Conservation (phyloP, 176 grass and related monocot genomes). For the Raddia distichophylla region DNA sequence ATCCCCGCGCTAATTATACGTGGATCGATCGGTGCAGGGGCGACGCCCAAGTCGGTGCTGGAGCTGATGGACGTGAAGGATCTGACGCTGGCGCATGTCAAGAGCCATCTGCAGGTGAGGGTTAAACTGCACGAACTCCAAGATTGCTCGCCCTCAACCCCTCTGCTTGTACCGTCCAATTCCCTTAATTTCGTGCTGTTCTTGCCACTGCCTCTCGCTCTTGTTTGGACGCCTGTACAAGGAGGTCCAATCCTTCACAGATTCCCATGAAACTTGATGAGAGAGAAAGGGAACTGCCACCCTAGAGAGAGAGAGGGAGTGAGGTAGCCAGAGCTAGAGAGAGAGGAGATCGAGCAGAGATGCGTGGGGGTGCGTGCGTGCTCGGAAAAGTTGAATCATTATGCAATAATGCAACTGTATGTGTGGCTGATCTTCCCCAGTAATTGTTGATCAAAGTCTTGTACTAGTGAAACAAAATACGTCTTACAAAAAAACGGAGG, state of each 20-base stretch:
- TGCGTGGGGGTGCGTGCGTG: slow-evolving; percentile 26
- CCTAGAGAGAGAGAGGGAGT: slow-evolving; percentile 39
- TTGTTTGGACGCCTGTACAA: slow-evolving; percentile 2
- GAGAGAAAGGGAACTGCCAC: slow-evolving; percentile 30
- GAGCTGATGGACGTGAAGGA: slow-evolving; percentile 99
- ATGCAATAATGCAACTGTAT: slow-evolving; percentile 48
- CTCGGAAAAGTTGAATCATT: slow-evolving; percentile 66
- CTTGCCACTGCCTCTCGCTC: slow-evolving; percentile 17
- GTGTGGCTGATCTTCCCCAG: slow-evolving; percentile 36
- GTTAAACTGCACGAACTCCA: not conserved
- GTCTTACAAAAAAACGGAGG: too few relatives aligned
- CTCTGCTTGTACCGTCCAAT: not conserved
- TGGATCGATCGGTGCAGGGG: slow-evolving; percentile 52
- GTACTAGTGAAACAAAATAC: too few relatives aligned
- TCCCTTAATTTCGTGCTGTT: slow-evolving; percentile 14
- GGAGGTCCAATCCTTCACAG: slow-evolving; percentile 34
- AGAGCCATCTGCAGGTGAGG: slow-evolving; percentile 88
- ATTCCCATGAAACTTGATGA: slow-evolving; percentile 30
- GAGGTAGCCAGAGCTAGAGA: slow-evolving; percentile 11
- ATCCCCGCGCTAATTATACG: not conserved
- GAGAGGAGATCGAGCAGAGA: slow-evolving; percentile 13
- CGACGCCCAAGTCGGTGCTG: slow-evolving; percentile 86
- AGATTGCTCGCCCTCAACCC: not conserved
- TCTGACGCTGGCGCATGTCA: slow-evolving; percentile 95
- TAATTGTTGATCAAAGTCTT: too few relatives aligned